Conservation (phyloP, 2,329 filamentous ascomycete genomes). For the Xylariales sp. region DNA sequence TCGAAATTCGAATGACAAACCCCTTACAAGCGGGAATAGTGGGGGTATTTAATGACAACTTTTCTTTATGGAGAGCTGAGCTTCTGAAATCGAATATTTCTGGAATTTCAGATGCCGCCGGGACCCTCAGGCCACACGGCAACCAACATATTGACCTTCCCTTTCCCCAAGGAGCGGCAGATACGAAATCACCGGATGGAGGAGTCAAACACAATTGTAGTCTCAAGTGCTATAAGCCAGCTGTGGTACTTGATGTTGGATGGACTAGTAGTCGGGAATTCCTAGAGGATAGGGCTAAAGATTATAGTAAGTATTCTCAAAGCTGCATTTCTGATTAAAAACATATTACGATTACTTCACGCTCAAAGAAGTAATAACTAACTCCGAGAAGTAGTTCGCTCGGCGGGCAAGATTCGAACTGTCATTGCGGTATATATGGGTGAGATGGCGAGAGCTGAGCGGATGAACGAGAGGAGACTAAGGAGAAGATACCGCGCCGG, state of each 20-base stretch:
- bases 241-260: constrained; percentile 13
- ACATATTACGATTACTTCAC: not conserved
- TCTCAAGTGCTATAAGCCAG: not conserved
- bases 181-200: constrained; percentile 7
- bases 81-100: not conserved
- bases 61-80: not conserved
- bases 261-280: not conserved
- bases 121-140: not conserved
- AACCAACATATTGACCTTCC: not conserved
- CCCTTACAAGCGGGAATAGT: not conserved
- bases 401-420: constrained; percentile 5
- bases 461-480: constrained; percentile 11
- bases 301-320: constrained; percentile 13
- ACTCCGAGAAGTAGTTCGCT: constrained; percentile 3
- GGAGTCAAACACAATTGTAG: constrained; percentile 9
- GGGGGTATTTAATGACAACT: not conserved
- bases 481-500: constrained; percentile 1
- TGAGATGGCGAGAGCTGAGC: constrained; percentile 4
- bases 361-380: not conserved
- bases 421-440: constrained; percentile 14
- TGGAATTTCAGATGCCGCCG: not conserved
- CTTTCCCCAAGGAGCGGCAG: not conserved
- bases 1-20: constrained; percentile 22
- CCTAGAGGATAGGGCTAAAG: not conserved
- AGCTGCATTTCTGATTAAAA: not conserved